These are phyloP conservation scores for Aegilops tauschii DNA, from an alignment of 176 grass and related monocot genomes.

Conservation along the genomic window DNA sequence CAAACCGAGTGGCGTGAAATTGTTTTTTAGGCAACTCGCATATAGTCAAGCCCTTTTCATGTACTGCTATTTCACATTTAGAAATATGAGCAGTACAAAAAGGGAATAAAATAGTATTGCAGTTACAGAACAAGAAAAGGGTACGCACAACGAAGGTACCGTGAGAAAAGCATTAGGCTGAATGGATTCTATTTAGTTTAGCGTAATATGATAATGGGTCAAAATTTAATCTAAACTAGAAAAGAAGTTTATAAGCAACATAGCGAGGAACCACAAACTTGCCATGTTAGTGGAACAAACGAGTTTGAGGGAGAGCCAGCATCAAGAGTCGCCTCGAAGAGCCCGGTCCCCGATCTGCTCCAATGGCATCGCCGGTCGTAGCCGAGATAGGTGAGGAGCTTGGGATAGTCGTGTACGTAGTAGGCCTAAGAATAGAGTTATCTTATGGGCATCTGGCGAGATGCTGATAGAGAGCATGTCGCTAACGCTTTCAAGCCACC, in stretches of 20 bases:
- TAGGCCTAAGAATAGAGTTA: too few species aligned
- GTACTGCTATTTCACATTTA: not conserved
- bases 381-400: too few species aligned
- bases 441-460: too few species aligned
- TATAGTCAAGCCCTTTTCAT: not conserved
- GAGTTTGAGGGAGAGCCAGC: too few species aligned
- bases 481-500: too few species aligned
- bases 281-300: too few species aligned
- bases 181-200: not conserved
- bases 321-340: too few species aligned
- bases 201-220: not conserved
- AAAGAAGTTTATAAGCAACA: not conserved
- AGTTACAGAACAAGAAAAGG: not conserved
- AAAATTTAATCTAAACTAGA: not conserved
- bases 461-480: too few species aligned
- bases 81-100: not conserved
- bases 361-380: too few species aligned
- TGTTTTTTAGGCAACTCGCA: not conserved
- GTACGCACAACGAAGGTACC: not conserved
- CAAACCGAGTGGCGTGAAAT: not conserved
- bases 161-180: not conserved
- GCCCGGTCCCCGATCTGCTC: too few species aligned
- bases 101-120: not conserved
- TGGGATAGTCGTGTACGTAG: too few species aligned
- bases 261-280: not conserved